These are phyloP conservation scores for Gelatoporia subvermispora DNA, from an alignment of 768 basidiomycete species.

Conservation along the genomic window DNA sequence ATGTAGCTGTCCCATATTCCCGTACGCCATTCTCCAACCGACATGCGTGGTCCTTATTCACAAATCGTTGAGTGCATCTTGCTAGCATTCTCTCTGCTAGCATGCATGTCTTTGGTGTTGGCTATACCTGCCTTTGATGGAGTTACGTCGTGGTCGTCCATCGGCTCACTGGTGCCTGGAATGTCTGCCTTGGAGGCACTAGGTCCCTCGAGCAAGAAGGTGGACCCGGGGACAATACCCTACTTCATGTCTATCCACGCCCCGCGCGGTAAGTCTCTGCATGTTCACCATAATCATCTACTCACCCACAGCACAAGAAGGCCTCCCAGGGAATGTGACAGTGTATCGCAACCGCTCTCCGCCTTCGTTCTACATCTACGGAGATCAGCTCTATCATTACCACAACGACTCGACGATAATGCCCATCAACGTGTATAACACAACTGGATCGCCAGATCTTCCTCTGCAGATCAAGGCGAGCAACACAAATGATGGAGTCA, in stretches of 20 bases:
- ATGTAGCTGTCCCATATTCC: neutral
- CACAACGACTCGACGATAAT: constrained; percentile 53
- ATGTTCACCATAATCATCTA: too few relatives aligned
- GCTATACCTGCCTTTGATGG: constrained; percentile 21
- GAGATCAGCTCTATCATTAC: constrained; percentile 47
- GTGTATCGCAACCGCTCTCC: constrained; percentile 30
- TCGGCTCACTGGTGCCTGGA: constrained; percentile 20
- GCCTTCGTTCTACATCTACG: constrained; percentile 50
- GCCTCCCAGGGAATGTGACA: constrained; percentile 44
- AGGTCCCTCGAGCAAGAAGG: constrained; percentile 10
- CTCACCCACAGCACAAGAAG: constrained; percentile 22
- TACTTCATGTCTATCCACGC: constrained; percentile 18
- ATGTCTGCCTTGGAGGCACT: constrained; percentile 18
- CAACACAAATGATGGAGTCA: constrained; percentile 33
- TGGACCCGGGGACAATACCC: neutral
- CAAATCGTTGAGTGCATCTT: constrained; percentile 1
- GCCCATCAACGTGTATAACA: constrained; percentile 50
- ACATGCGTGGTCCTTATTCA: neutral
- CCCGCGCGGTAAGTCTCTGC: constrained; percentile 11
- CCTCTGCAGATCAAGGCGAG: constrained; percentile 47
- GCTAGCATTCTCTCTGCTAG: neutral
- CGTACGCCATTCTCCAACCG: neutral
- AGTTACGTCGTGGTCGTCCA: constrained; percentile 15
- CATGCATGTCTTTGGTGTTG: constrained; percentile 6
- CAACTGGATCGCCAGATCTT: constrained; percentile 35